These are phyloP conservation scores for Coemansia sp. DNA, from an alignment of 192 early-diverging fungal species.

Conservation along the genomic window DNA sequence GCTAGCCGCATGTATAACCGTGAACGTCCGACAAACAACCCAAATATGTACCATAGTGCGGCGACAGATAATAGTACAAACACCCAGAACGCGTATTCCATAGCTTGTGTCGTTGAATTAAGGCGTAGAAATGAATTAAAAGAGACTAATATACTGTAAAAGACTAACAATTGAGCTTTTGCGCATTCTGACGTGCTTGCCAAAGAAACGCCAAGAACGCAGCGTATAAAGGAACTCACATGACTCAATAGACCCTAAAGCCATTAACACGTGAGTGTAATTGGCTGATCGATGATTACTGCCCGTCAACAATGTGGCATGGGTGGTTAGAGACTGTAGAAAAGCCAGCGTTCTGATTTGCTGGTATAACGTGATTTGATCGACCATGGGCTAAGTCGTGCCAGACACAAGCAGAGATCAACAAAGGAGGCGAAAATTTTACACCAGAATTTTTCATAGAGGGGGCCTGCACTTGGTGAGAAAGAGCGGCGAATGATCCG, in stretches of 20 bases:
- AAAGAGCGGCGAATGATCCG: neutral
- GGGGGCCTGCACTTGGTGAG: constrained; percentile 6
- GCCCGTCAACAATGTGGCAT: neutral
- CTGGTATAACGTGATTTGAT: too few relatives aligned
- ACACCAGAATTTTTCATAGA: constrained; percentile 11
- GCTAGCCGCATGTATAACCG: constrained; percentile 33
- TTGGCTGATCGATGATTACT: neutral
- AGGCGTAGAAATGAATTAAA: neutral
- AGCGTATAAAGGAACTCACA: constrained; percentile 1
- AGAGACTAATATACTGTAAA: neutral
- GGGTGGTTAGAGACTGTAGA: too few relatives aligned
- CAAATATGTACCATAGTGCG: constrained; percentile 43
- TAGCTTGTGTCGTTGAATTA: constrained; percentile 1
- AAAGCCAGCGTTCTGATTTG: too few relatives aligned
- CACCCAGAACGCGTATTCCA: constrained; percentile 40
- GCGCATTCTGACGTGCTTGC: neutral
- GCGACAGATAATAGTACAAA: constrained; percentile 25
- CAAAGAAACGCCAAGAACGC: neutral
- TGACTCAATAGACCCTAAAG: constrained; percentile 5
- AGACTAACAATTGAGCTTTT: too few relatives aligned
- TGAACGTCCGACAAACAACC: constrained; percentile 33
- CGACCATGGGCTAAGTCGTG: too few relatives aligned
- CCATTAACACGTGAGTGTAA: neutral
- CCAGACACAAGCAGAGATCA: too few relatives aligned
- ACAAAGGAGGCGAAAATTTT: constrained; percentile 29